Percentiles rank a stretch among this genome's conserved stretches.
These are phyloP conservation scores for Alopecurus myosuroides DNA, from an alignment of 176 grass and related monocot genomes.

Conservation along the genomic window DNA sequence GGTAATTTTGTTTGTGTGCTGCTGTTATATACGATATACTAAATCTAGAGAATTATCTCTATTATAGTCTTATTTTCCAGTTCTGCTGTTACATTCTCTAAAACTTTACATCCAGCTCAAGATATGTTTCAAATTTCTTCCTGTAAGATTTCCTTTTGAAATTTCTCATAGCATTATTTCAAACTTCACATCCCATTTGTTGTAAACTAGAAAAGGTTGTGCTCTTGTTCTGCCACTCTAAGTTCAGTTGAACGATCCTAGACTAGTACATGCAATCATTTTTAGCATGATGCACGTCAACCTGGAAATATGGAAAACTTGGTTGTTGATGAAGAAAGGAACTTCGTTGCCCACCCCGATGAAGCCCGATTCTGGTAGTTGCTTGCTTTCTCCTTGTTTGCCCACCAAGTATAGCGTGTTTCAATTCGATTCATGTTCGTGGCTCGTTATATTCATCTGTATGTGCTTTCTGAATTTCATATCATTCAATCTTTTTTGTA, in stretches of 20 bases:
- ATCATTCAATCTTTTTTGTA: conserved; percentile 19
- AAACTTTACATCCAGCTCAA: neutral
- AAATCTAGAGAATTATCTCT: no score
- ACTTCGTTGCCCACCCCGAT: conserved; percentile 17
- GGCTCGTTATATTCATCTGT: neutral
- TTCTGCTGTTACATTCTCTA: no score
- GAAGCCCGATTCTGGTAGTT: conserved; percentile 58
- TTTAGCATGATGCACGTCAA: neutral
- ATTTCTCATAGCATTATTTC: neutral
- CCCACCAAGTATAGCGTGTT: neutral
- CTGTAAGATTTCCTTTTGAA: neutral
- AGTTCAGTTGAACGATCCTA: neutral
- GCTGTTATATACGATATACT: neutral
- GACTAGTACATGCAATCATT: neutral
- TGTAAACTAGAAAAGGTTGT: neutral
- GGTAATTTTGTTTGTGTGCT: neutral
- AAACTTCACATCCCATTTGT: neutral
- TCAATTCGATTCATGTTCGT: neutral
- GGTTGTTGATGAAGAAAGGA: no score
- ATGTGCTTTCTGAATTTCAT: neutral
- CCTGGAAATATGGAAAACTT: neutral
- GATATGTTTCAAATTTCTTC: neutral
- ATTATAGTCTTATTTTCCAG: no score
- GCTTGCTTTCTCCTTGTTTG: neutral
- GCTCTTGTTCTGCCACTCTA: neutral